phyloP scores from a whole-genome alignment of 2,329 filamentous ascomycete species.

The Penicillium sp. region DNA sequence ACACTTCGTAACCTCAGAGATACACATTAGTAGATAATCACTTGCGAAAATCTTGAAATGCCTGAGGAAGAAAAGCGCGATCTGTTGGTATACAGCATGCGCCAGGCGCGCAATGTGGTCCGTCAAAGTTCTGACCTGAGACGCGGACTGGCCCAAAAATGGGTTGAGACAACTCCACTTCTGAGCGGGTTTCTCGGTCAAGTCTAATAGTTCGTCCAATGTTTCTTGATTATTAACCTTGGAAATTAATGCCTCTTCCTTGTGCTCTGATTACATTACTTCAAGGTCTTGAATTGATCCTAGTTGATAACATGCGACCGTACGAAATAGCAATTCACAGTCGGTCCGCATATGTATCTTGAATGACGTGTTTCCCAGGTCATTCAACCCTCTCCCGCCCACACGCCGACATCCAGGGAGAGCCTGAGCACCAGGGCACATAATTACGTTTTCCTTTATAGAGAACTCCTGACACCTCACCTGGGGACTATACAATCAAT shows the following conservation, averaged over 20 bases:
- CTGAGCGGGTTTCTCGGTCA: neutral
- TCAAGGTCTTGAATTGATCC: neutral
- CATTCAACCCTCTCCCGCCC: no score
- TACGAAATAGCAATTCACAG: neutral
- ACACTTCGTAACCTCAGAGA: neutral
- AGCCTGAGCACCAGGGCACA: no score
- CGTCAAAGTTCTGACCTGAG: neutral
- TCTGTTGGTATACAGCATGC: neutral
- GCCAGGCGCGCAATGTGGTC: neutral
- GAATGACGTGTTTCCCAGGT: no score
- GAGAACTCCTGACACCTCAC: no score
- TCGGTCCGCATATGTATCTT: neutral
- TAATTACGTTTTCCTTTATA: no score
- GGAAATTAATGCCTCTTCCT: neutral
- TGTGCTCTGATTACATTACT: neutral
- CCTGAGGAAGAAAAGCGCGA: neutral
- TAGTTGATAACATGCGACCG: neutral
- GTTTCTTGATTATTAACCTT: neutral
- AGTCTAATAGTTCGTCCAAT: neutral
- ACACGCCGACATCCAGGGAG: no score
- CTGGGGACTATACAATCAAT: no score
- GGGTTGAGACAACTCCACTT: neutral
- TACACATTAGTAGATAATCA: neutral
- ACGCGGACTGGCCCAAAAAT: neutral
- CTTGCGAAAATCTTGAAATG: neutral